Percentiles rank a stretch among this genome's conserved stretches.
Conservation (phyloP, 2,329 filamentous ascomycete genomes). For the Xylariaceae sp. region DNA sequence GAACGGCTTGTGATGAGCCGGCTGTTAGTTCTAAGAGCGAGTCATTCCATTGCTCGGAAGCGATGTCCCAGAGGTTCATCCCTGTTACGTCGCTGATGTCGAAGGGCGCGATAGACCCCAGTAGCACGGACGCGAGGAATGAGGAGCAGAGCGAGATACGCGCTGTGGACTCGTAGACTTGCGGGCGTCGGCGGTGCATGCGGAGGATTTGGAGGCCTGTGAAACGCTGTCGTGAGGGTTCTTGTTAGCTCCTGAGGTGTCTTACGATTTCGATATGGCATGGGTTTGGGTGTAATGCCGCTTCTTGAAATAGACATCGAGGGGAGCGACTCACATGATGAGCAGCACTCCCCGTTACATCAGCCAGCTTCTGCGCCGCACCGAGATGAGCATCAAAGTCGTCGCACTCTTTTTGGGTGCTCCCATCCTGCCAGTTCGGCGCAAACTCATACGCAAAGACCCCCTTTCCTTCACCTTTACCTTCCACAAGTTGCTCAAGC, state of each 20-base stretch:
- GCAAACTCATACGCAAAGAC: constrained; percentile 82
- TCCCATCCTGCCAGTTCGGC: constrained; percentile 97
- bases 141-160: constrained; percentile 93
- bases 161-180: constrained; percentile 74
- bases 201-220: constrained; percentile 95
- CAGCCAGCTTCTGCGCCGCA: constrained; percentile 63
- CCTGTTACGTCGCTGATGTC: constrained; percentile 94
- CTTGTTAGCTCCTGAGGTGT: constrained; percentile 6
- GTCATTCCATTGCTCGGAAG: constrained; percentile 67
- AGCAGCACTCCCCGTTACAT: constrained; percentile 83
- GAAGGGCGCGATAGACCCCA: constrained; percentile 80
- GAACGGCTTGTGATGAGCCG: constrained; percentile 49
- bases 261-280: no score
- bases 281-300: no score
- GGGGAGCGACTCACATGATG: constrained; percentile 67
- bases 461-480: no score
- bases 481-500: constrained; percentile 72
- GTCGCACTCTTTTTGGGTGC: constrained; percentile 88
- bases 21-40: constrained; percentile 71
- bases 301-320: background rate
- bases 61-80: constrained; percentile 95
- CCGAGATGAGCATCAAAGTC: constrained; percentile 74
- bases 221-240: constrained; percentile 62
- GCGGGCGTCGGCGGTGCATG: constrained; percentile 74
- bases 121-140: constrained; percentile 85